phyloP scores from a whole-genome alignment of 768 basidiomycete species.

The Tulasnella sp. region DNA sequence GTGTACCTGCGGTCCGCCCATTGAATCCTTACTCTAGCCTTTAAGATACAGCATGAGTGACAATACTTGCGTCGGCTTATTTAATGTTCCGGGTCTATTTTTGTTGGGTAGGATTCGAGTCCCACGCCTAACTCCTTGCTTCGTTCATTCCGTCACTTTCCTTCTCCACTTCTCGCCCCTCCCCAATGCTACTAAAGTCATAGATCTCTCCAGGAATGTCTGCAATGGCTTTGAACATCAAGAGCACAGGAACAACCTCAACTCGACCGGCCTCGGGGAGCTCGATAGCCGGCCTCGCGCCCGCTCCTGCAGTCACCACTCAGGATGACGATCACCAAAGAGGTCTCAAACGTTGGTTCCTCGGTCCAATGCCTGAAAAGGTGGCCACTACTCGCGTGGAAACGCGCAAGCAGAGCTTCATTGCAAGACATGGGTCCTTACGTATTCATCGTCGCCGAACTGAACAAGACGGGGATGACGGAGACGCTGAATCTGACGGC shows the following conservation, averaged over 20 bases:
- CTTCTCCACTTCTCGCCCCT: too few species aligned
- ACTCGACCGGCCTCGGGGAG: constrained; percentile 5
- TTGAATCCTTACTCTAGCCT: too few species aligned
- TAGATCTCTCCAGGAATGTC: constrained; percentile 3
- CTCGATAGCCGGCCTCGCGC: not conserved
- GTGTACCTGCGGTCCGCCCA: too few species aligned
- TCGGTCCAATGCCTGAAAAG: constrained; percentile 67
- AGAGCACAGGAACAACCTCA: constrained; percentile 6
- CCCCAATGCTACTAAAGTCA: too few species aligned
- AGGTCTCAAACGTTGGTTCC: constrained; percentile 42
- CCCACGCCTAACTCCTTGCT: too few species aligned
- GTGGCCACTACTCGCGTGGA: constrained; percentile 30
- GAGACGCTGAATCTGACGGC: constrained; percentile 30
- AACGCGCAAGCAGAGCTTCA: constrained; percentile 26
- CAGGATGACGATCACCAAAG: constrained; percentile 23
- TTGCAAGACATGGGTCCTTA: not conserved
- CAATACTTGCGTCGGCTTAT: too few species aligned
- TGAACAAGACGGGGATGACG: constrained; percentile 4
- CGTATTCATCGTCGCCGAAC: not conserved
- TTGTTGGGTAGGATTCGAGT: too few species aligned
- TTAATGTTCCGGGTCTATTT: too few species aligned
- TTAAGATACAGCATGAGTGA: too few species aligned
- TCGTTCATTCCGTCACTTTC: too few species aligned
- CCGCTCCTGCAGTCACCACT: constrained; percentile 9
- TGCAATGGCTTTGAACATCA: constrained; percentile 5